Percentiles rank a stretch among this genome's conserved stretches.
phyloP scores from a whole-genome alignment of 352 stramenopile genomes.

The Pythium dissotocum region DNA sequence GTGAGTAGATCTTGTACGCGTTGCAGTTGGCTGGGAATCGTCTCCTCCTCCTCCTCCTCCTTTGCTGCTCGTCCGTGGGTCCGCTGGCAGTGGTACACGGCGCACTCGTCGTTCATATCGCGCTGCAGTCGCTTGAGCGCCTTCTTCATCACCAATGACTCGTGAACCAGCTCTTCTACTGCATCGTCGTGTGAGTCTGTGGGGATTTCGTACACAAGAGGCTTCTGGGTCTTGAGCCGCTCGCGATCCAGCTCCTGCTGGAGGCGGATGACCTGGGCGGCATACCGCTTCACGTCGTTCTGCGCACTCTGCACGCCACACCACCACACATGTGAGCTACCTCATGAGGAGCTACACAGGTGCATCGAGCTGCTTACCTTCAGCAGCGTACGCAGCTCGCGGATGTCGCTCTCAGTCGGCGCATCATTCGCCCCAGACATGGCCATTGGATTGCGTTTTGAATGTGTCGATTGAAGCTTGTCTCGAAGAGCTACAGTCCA shows the following conservation, averaged over 20 bases:
- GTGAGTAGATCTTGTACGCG: constrained; percentile 17
- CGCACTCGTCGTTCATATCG: constrained; percentile 6
- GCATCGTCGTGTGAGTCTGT: constrained; percentile 1
- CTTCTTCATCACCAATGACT: constrained; percentile 5
- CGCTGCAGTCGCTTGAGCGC: neutral
- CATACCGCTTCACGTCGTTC: constrained; percentile 33
- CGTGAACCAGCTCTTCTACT: neutral
- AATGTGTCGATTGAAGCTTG: neutral
- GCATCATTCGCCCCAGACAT: neutral
- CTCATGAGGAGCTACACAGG: neutral
- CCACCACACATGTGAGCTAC: neutral
- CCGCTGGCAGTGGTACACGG: constrained; percentile 18
- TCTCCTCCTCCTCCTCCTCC: neutral
- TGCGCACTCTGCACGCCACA: constrained; percentile 17
- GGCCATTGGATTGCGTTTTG: neutral
- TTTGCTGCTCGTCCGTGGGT: neutral
- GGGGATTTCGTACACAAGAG: too few relatives aligned
- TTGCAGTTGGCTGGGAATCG: neutral
- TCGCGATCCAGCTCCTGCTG: constrained; percentile 27
- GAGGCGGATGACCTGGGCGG: constrained; percentile 27
- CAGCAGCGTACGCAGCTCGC: constrained; percentile 23
- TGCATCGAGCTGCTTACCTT: neutral
- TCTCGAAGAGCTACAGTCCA: neutral
- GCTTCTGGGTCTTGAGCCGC: constrained; percentile 9
- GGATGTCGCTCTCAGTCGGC: constrained; percentile 8